Evolutionary conservation across 2,329 filamentous ascomycete genomes (phyloP), one percentile per base, ranked within the genome.

Genomic region (Fusarium praegraminearum): DNA sequence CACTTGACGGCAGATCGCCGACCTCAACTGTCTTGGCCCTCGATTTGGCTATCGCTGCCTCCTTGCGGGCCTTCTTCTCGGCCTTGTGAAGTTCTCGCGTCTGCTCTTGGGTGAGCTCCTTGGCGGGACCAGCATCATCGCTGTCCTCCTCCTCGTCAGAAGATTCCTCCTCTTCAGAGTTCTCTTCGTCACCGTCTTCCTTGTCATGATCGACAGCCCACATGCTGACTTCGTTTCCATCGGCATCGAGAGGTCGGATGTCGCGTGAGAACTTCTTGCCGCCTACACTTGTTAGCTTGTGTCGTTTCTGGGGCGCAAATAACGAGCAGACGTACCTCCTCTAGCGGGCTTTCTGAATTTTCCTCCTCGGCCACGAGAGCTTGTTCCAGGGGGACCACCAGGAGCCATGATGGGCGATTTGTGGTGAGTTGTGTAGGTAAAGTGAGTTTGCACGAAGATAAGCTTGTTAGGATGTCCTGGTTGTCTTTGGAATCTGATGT

Each of bases 191-290:
- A 20, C 83, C 84, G 35, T 86, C 83, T 53, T 85, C 83, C 53
- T 80, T 77, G 38, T 80, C 74, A 49, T 81, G 81, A 33, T 88
- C 82, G 78, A 90, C 88, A 78, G 87, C 90, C 93, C 95, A 97
- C 87, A 97, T 95, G 85, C 91, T 90, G 68, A 95, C 85, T 73
- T 93, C 90, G 77, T 96, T 96, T 74, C 95, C 96, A 77, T 98
- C 93, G 73, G 90, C 90, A 77, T 98, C 94, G 76, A 96, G 83
- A 22, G 94, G 94, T 80, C 93, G 90, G 47, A 98, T 89, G 79
- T 98, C 91, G 72, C 93, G 91, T 72, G 94, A 98, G 84, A 97
- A 99, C 78, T 97, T 91, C 83, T 98, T 97, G 77, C 96, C 96
- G 68, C 94, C 94, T 97, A 6, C 7, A 2, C 18, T 32, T 50